These are phyloP conservation scores for Metschnikowia kunwiensis DNA, from an alignment of 805 yeast genomes.

Conservation along the genomic window DNA sequence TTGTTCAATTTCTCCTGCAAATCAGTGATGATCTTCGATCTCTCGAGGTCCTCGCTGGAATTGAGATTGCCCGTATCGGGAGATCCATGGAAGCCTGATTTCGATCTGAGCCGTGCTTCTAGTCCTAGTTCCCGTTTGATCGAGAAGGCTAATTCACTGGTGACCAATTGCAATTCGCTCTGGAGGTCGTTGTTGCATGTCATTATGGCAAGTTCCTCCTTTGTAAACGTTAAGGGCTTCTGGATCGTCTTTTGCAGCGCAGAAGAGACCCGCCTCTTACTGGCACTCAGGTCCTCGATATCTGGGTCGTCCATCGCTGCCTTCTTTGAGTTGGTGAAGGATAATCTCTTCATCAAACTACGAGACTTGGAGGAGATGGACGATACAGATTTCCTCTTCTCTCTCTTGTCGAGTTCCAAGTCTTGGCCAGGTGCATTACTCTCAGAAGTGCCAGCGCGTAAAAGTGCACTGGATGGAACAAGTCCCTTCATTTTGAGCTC, in stretches of 20 bases:
- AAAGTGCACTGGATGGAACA: constrained; percentile 14
- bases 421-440: constrained; percentile 5
- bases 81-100: not conserved
- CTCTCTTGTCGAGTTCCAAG: constrained; percentile 11
- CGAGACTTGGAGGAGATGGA: constrained; percentile 29
- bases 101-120: constrained; percentile 41
- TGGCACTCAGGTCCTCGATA: constrained; percentile 1
- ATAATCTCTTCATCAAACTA: constrained; percentile 33
- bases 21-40: constrained; percentile 41
- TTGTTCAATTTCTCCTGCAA: constrained; percentile 56
- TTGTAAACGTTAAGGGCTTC: constrained; percentile 39
- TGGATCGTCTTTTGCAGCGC: constrained; percentile 4
- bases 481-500: constrained; percentile 16
- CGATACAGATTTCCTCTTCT: constrained; percentile 23
- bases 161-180: constrained; percentile 63
- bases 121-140: constrained; percentile 65
- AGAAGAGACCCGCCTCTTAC: constrained; percentile 1
- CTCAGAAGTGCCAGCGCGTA: constrained; percentile 8
- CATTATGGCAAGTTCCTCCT: constrained; percentile 61
- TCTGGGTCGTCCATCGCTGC: constrained; percentile 1
- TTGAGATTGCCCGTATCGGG: not conserved
- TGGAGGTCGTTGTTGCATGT: constrained; percentile 56
- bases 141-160: constrained; percentile 69
- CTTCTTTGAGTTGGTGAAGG: constrained; percentile 19
- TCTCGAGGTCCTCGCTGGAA: constrained; percentile 15